A percentile compares a stretch with the other conserved stretches of the same genome.
Evolutionary conservation across 1,284 basidiomycete genomes (phyloP).

Genomic region (Rhodofomes roseus): DNA sequence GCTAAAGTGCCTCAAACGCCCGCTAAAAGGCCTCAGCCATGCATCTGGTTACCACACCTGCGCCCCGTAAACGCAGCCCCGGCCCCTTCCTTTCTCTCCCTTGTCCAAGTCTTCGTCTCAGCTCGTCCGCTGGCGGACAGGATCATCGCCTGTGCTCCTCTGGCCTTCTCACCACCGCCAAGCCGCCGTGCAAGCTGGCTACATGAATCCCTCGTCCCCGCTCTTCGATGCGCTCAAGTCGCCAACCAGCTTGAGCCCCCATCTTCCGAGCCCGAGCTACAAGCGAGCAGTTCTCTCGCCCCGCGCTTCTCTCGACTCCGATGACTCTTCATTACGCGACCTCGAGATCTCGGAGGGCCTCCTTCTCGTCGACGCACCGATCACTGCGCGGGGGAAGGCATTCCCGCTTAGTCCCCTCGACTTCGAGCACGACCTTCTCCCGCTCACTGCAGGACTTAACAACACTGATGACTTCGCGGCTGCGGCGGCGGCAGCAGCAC

Average conservation of each 20-base stretch:
- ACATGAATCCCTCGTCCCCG: slow-evolving; percentile 30
- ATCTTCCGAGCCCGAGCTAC: slow-evolving; percentile 19
- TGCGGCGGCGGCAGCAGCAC: slow-evolving; percentile 5
- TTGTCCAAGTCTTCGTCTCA: background rate
- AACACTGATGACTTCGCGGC: slow-evolving; percentile 49
- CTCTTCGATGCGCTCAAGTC: slow-evolving; percentile 26
- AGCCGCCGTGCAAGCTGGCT: too few relatives aligned
- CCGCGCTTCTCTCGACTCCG: slow-evolving; percentile 59
- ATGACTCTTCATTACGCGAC: slow-evolving; percentile 64
- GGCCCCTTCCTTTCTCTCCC: background rate
- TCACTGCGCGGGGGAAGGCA: slow-evolving; percentile 43
- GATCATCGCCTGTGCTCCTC: background rate
- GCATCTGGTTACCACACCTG: background rate
- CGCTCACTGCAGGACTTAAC: slow-evolving; percentile 69
- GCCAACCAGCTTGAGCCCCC: slow-evolving; percentile 26
- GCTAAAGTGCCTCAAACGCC: background rate
- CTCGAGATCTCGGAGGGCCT: slow-evolving; percentile 71
- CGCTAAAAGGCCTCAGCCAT: background rate
- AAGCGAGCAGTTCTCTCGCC: slow-evolving; percentile 41
- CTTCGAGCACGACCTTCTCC: slow-evolving; percentile 74
- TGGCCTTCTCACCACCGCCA: background rate
- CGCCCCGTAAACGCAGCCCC: background rate
- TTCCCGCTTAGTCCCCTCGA: slow-evolving; percentile 75
- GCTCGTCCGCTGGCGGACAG: slow-evolving; percentile 1
- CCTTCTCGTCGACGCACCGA: slow-evolving; percentile 31